phyloP scores from a whole-genome alignment of 2,329 filamentous ascomycete genomes.

The Curvularia spicifera region DNA sequence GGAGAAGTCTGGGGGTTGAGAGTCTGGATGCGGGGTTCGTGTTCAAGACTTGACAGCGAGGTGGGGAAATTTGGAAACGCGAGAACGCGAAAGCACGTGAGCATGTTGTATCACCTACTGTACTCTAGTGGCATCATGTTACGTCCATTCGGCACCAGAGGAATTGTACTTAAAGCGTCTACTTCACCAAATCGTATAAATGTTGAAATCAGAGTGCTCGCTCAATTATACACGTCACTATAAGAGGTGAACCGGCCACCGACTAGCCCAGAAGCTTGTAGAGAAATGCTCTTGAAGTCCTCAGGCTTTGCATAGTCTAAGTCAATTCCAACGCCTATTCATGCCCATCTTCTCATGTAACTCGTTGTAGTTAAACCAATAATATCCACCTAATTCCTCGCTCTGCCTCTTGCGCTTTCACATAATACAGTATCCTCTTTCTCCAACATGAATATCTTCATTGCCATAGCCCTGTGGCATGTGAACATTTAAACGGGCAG shows the following conservation, averaged over 20 bases:
- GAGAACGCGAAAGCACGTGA: constrained; percentile 31
- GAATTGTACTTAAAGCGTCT: not conserved
- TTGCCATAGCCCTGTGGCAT: not conserved
- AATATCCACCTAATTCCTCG: not conserved
- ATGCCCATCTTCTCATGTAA: not conserved
- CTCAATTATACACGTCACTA: not conserved
- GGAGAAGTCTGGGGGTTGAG: not conserved
- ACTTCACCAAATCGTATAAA: not conserved
- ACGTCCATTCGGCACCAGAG: not conserved
- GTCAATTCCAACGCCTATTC: not conserved
- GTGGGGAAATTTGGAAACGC: constrained; percentile 22
- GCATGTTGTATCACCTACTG: not conserved
- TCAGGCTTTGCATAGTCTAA: not conserved
- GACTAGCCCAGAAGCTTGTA: not conserved
- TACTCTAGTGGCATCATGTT: not conserved
- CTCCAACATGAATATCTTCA: not conserved
- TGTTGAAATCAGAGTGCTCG: not conserved
- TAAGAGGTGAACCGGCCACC: not conserved
- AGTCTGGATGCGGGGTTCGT: not conserved
- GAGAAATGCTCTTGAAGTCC: not conserved
- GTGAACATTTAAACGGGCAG: constrained; percentile 18
- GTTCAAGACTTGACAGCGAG: not conserved
- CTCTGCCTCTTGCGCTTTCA: not conserved
- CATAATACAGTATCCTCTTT: constrained; percentile 7
- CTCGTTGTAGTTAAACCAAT: not conserved